Conservation (phyloP, 2,329 filamentous ascomycete species). For the Rhinocladiella similis region DNA sequence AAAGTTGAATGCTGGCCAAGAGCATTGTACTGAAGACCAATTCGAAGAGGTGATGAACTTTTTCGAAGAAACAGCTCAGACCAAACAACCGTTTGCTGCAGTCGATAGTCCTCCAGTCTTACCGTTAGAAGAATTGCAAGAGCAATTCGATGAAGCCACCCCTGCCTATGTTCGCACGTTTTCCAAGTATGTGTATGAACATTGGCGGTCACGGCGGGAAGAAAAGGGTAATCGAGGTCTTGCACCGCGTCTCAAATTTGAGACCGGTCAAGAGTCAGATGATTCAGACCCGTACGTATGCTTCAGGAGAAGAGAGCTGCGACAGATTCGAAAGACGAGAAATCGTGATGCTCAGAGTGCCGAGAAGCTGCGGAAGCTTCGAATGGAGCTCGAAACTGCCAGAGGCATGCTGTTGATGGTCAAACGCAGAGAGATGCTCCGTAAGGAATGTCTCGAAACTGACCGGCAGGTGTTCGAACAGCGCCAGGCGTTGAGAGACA, state of each 20-base stretch:
- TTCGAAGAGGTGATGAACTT: slow-evolving; percentile 95
- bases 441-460: slow-evolving; percentile 72
- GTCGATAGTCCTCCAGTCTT: slow-evolving; percentile 84
- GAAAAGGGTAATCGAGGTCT: slow-evolving; percentile 69
- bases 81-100: slow-evolving; percentile 83
- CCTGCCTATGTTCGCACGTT: slow-evolving; percentile 56
- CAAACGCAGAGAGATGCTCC: slow-evolving; percentile 75
- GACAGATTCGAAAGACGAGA: slow-evolving; percentile 91
- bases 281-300: slow-evolving; percentile 97
- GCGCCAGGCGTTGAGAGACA: slow-evolving; percentile 77
- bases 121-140: slow-evolving; percentile 72
- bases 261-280: slow-evolving; percentile 90
- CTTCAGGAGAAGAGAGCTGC: slow-evolving; percentile 91
- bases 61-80: slow-evolving; percentile 82
- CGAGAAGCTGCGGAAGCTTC: slow-evolving; percentile 89
- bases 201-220: slow-evolving; percentile 77
- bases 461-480: slow-evolving; percentile 82
- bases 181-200: slow-evolving; percentile 80
- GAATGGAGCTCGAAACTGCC: slow-evolving; percentile 86
- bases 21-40: slow-evolving; percentile 76
- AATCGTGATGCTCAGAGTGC: slow-evolving; percentile 90
- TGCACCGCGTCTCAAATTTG: slow-evolving; percentile 74
- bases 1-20: slow-evolving; percentile 63
- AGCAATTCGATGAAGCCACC: slow-evolving; percentile 62
- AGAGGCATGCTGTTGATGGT: slow-evolving; percentile 77